Base-by-base conservation (phyloP, 441 rosid genomes). In the Eugenia klotzschiana region DNA sequence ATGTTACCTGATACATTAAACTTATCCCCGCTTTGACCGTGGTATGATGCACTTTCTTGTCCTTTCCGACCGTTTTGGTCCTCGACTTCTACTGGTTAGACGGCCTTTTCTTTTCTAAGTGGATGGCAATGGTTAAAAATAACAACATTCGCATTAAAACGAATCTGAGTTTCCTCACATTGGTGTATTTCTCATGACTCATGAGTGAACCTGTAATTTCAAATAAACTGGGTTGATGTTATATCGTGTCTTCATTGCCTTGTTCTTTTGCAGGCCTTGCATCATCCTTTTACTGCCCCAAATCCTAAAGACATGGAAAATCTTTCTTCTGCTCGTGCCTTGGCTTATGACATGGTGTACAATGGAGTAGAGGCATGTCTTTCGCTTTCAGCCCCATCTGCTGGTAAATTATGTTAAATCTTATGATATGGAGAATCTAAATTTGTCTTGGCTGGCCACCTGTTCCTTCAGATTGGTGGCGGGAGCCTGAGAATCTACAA, bases 261-360 rank as follows among this genome's bases (percentile, higher is more conserved):
- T 18, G 41, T 79, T 55, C 55, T 56, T 52, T 83, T 89, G 83
- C 84, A 95, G 99, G 93, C 99, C 77, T 88, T 95, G 90, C 99
- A 96, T 87, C 99, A 95, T 85, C 99, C 99, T 79, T 96, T 96
- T 84, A 95, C 99, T 69, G 99, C 99, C 51, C 98, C 99, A 69
- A 92, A 91, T 81, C 97, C 98, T 69, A 96, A 95, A 89, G 98
- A 96, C 87, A 91, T 94, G 87, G 91, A 88, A 85, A 92, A 94
- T 89, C 94, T 95, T 82, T 87, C 96, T 82, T 89, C 96, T 86
- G 99, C 99, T 43, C 93, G 94, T 83, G 98, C 99, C 86, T 94
- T 96, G 37, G 98, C 99, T 41, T 96, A 95, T 89, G 98, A 95
- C 91, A 93, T 96, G 97, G 99, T 96, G 87, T 96, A 94, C 88